phyloP scores from a whole-genome alignment of 1,284 basidiomycete species.

The Marasmius tenuissimus region DNA sequence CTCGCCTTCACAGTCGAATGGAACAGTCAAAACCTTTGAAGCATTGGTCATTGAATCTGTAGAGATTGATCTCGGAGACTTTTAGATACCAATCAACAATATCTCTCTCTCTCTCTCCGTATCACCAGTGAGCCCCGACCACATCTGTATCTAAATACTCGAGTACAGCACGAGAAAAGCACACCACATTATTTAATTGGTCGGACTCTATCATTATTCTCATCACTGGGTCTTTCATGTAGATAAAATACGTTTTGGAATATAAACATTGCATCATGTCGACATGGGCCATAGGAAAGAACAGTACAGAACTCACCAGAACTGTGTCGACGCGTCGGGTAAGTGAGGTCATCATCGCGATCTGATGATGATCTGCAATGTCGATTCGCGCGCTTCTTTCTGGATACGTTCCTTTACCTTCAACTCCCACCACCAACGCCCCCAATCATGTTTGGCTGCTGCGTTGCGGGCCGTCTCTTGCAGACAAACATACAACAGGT shows the following conservation, averaged over 20 bases:
- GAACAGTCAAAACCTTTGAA: conserved; percentile 49
- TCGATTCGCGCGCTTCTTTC: neutral
- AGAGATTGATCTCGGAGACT: conserved; percentile 78
- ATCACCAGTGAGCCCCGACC: neutral
- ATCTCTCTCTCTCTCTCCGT: neutral
- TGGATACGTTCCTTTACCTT: neutral
- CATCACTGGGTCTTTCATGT: too few species aligned
- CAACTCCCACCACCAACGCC: neutral
- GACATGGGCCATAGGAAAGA: neutral
- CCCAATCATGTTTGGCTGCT: conserved; percentile 66
- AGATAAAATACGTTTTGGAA: too few species aligned
- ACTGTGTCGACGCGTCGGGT: too few species aligned
- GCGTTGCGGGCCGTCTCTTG: conserved; percentile 72
- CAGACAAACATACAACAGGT: conserved; percentile 78
- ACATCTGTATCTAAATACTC: neutral
- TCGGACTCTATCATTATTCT: too few species aligned
- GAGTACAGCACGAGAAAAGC: neutral
- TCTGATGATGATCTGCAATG: neutral
- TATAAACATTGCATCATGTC: too few species aligned
- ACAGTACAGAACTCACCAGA: neutral
- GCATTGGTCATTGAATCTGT: conserved; percentile 61
- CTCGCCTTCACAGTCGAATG: conserved; percentile 22
- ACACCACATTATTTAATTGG: too few species aligned
- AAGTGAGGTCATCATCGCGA: too few species aligned
- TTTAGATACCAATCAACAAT: conserved; percentile 36